Evolutionary conservation across 1,284 basidiomycete genomes (phyloP).

Genomic region (Rhodotorula sp.): DNA sequence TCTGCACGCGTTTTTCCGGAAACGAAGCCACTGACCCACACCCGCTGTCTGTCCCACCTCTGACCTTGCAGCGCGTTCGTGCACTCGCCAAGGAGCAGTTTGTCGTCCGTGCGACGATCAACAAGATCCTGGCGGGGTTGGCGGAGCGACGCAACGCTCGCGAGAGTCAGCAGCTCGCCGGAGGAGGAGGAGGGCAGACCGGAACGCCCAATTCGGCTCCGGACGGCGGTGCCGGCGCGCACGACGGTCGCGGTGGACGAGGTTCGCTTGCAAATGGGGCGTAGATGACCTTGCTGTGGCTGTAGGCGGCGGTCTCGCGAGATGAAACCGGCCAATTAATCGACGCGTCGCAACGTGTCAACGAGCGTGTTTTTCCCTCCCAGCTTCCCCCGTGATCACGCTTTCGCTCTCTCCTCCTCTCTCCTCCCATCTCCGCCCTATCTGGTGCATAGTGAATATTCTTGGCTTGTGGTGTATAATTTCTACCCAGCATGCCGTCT

Average conservation of each 20-base stretch:
- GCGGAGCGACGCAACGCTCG: conserved; percentile 1
- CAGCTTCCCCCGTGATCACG: too few relatives aligned
- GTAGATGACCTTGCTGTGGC: background rate
- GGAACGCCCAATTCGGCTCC: background rate
- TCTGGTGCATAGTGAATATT: background rate
- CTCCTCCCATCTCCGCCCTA: background rate
- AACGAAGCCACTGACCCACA: background rate
- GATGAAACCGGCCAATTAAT: too few relatives aligned
- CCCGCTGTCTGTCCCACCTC: background rate
- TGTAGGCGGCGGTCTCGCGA: background rate
- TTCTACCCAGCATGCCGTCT: background rate
- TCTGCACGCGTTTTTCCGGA: background rate
- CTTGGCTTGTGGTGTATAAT: background rate
- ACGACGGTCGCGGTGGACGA: background rate
- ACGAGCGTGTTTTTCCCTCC: background rate
- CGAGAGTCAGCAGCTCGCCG: background rate
- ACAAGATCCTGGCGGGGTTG: conserved; percentile 44
- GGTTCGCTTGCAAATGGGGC: background rate
- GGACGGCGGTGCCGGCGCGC: background rate
- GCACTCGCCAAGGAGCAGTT: conserved; percentile 90
- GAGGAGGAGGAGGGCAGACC: background rate
- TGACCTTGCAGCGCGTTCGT: conserved; percentile 65
- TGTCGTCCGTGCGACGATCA: conserved; percentile 59
- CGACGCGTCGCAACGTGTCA: conserved; percentile 6
- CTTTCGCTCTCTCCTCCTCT: too few relatives aligned